A percentile compares a stretch with the other conserved stretches of the same genome.
Evolutionary conservation across 2,329 filamentous ascomycete species (phyloP).

Genomic region (Aspergillus fumigatus): DNA sequence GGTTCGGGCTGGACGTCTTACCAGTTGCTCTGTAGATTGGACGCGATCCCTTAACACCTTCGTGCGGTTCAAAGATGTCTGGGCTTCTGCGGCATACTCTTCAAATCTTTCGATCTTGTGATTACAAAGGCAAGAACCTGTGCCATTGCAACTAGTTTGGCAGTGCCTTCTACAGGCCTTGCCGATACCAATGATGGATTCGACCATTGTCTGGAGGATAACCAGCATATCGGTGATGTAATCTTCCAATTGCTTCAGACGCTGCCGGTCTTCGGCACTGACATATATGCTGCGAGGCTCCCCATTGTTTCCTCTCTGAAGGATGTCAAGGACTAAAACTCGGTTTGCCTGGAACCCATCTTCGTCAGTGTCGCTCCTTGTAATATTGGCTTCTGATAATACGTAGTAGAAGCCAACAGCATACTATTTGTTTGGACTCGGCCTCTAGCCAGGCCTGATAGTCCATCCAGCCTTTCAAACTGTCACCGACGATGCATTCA

Average conservation of each 20-base stretch:
- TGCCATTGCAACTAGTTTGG: not conserved
- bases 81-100: constrained; percentile 2
- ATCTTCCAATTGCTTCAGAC: constrained; percentile 8
- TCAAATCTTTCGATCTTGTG: constrained; percentile 6
- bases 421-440: constrained; percentile 7
- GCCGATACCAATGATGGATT: constrained; percentile 4
- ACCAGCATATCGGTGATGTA: constrained; percentile 10
- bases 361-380: not conserved
- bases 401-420: not conserved
- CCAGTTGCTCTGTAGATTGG: constrained; percentile 7
- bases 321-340: constrained; percentile 3
- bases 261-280: constrained; percentile 7
- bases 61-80: constrained; percentile 7
- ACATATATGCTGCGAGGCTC: not conserved
- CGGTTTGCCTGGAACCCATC: constrained; percentile 1
- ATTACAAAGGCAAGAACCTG: not conserved
- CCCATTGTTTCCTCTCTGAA: not conserved
- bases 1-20: not conserved
- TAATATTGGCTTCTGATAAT: not conserved
- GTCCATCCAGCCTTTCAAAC: constrained; percentile 10
- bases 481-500: constrained; percentile 6
- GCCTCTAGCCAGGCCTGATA: constrained; percentile 13
- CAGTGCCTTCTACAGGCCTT: constrained; percentile 6
- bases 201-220: constrained; percentile 5
- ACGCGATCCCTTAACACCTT: constrained; percentile 6